Conservation (phyloP, 2,329 filamentous ascomycete genomes). For the Curvularia spicifera region DNA sequence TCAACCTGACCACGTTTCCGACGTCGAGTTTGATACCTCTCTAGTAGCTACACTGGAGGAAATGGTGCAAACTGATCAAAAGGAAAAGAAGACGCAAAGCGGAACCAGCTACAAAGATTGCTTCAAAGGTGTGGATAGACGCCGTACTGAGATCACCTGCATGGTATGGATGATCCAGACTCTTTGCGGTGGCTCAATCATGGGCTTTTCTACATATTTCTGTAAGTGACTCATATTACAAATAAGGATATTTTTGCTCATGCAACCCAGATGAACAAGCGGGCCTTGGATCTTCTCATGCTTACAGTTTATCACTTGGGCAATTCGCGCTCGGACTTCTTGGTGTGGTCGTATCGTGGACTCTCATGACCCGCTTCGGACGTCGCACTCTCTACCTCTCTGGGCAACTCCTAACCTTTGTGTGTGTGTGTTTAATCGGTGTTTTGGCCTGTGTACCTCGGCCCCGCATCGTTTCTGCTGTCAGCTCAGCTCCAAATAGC, state of each 20-base stretch:
- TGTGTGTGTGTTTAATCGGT: constrained; percentile 71
- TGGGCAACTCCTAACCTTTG: constrained; percentile 58
- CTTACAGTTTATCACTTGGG: constrained; percentile 10
- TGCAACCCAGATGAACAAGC: constrained; percentile 23
- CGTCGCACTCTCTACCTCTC: constrained; percentile 75
- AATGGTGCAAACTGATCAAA: constrained; percentile 82
- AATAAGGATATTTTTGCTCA: not conserved
- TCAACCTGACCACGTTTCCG: constrained; percentile 12
- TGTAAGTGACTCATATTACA: constrained; percentile 18
- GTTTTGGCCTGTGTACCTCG: constrained; percentile 42
- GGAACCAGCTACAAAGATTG: constrained; percentile 79
- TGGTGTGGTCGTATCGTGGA: constrained; percentile 76
- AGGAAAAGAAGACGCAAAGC: constrained; percentile 69
- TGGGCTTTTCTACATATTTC: constrained; percentile 51
- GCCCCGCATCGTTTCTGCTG: constrained; percentile 38
- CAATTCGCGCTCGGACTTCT: constrained; percentile 35
- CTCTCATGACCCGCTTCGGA: constrained; percentile 77
- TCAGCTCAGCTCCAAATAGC: not conserved
- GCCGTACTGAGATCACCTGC: constrained; percentile 75
- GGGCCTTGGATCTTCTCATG: constrained; percentile 14
- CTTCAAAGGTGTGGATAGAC: constrained; percentile 76
- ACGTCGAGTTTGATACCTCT: constrained; percentile 53
- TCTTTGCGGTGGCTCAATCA: constrained; percentile 31
- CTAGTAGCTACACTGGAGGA: constrained; percentile 69
- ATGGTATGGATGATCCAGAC: constrained; percentile 54